Percentiles rank a stretch among this genome's conserved stretches.
phyloP scores from a whole-genome alignment of 305 asterid species.

The Stenogyne calaminthoides region DNA sequence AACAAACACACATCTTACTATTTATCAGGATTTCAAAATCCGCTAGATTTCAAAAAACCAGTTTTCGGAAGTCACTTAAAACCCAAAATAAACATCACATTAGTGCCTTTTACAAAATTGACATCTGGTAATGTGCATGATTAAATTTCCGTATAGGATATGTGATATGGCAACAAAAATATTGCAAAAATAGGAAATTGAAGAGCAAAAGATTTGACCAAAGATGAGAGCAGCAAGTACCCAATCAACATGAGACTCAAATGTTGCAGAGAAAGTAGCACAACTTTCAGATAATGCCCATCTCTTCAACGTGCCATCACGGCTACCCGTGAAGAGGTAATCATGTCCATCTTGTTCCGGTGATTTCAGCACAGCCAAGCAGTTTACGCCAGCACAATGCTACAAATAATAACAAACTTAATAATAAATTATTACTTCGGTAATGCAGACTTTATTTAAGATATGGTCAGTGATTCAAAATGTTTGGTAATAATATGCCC shows the following conservation, averaged over 20 bases:
- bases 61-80: too few species aligned
- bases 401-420: constrained; percentile 37
- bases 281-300: constrained; percentile 78
- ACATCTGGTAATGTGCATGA: neutral
- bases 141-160: neutral
- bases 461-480: neutral
- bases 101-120: neutral
- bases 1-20: too few species aligned
- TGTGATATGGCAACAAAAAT: neutral
- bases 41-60: too few species aligned
- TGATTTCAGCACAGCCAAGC: constrained; percentile 74
- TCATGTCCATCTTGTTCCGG: constrained; percentile 59
- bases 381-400: constrained; percentile 96
- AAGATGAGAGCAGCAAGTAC: constrained; percentile 44
- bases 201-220: constrained; percentile 14
- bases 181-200: neutral
- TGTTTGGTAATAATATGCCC: constrained; percentile 8
- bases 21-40: too few species aligned
- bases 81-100: too few species aligned
- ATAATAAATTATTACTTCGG: constrained; percentile 4
- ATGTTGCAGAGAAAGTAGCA: constrained; percentile 85
- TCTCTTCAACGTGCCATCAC: constrained; percentile 93
- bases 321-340: constrained; percentile 86
- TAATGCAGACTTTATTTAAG: constrained; percentile 16
- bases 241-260: constrained; percentile 98